Evolutionary conservation across 768 basidiomycete species (phyloP), one percentile per base, ranked within the genome.

Genomic region (Dacryopinax primogenitus): DNA sequence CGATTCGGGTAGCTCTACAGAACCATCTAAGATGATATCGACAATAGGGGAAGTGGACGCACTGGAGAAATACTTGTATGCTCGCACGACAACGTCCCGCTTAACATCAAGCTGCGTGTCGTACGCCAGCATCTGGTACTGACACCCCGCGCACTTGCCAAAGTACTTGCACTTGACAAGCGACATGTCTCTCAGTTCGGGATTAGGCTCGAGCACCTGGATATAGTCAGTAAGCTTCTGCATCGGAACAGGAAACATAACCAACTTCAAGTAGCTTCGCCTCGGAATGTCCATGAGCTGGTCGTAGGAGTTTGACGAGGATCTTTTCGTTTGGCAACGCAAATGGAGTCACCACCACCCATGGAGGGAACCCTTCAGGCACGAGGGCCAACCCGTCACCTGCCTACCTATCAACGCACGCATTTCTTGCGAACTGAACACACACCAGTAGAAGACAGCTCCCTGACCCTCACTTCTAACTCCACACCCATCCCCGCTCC

Each of bases 71-170:
- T 85, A 86, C 65, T 80, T 75, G 74, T 90, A 95, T 0, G 93
- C 92, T 67, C 88, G 90, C 26, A 86, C 78, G 23, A 96, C 84
- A 16, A 93, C 90, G 47, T 86, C 78, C n/a, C 85, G 83, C 73
- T 99, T 99, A 65, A 95, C 78, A 12, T 85, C 81, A 21, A 98
- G 82, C 70, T 98, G 96, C 1, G 80, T 84, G 30, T 87, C 84
- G 70, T 95, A 96, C 0, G 92, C 84, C 0, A 97, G 78, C 86
- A 91, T 92, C 84, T 96, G 93, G 73, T 92, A 92, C 74, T 98
- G 95, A 73, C 95, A 99, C 1, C 95, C 95, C 0, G 84, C 90
- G 74, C 94, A 98, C 37, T 77, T 78, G 0, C 88, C 88, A 77
- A 96, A 98, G 73, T 98, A 93, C 67, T 84, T 83, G 76, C 95